Base-by-base conservation (phyloP, 768 basidiomycete species). In the Agrocybe pediades region DNA sequence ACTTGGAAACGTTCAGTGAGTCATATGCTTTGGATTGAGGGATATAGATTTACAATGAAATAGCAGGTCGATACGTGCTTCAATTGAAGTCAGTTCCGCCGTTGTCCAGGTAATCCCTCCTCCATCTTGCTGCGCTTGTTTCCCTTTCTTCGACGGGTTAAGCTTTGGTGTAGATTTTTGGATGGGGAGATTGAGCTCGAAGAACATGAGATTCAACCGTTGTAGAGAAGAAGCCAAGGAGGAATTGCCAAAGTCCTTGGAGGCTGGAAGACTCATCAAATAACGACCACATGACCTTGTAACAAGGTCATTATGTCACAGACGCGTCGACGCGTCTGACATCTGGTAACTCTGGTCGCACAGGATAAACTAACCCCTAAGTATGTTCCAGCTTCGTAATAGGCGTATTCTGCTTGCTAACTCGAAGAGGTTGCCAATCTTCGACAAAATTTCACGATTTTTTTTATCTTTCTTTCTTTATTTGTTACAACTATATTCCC, bases 101-200 rank as follows among this genome's bases (percentile, higher is more conserved):
- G 77, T 64, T n/a, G 79, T 78, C 62, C 82, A 88, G 0, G 71
- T 53, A 16, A 70, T 55, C 5, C 64, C 29, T n/a, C 57, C 29
- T n/a, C 57, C 50, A 7, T 62, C 58, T 30, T 59, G 63, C 30
- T 71, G 68, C 3, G 64, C 62, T 59, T 83, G 81, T 58, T 86
- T 86, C 54, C 69, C 80, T 60, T 87, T 87, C 60, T 80, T 85
- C 33, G 82, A 72, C 16, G 60, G 19, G 59, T 66, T 70, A 44
- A 53, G 65, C 63, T 59, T 74, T 45, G 19, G 63, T 55, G 58
- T 8, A 49, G 68, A 21, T 42, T 64, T 65, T 6, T 75, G 72
- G 39, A 86, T 68, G 0, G 85, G 83, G 11, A 89, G 69, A 60
- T 88, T 87, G 53, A 88, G 75, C 68, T 88, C 87, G 59, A 85